Base-by-base conservation (phyloP, 805 yeast genomes). In the Nakazawaea ambrosiae region DNA sequence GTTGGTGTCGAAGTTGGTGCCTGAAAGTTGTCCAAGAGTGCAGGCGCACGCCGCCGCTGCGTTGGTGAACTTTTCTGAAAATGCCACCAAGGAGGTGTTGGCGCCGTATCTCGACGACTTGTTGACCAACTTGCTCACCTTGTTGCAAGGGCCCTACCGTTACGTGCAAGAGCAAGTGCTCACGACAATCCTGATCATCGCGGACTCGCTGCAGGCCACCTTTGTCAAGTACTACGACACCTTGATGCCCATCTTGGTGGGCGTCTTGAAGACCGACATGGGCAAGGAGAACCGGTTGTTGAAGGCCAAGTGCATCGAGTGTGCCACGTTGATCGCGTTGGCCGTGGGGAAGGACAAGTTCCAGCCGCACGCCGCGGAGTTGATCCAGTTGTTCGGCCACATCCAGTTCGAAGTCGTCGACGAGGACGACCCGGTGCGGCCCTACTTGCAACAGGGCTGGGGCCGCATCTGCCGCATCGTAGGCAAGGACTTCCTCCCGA, bases 21-120 rank as follows among this genome's bases (percentile, higher is more conserved):
- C 71, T 44, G 72, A 72, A 45, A 76, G 87, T 34, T 89, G 81
- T 40, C 90, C 94, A 36, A 70, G 97, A 53, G 98, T 92, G 18
- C 97, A 90, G 63, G 86, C 96, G 0, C 98, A 92, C 55, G 97
- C 97, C 14, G 97, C 98, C 30, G 98, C 98, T 36, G 98, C 98
- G 0, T 68, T 90, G 50, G 97, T 92, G 32, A 92, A 92, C 57
- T 92, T 92, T 57, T 77, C 90, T 28, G 98, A 92, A 60, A 87
- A 83, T 45, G 96, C 97, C 2, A 65, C 85, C 5, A 83, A 86
- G 53, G 95, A 84, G 44, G 75, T 80, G 9, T 65, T 92, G 49
- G 96, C 88, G 53, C 97, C 97, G n/a, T 89, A 83, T 51, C 68
- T 92, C 53, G 98, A 92, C 57, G 76, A 70, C 47, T 65, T 92